phyloP scores from a whole-genome alignment of 306 rosid species.

The Inga leiocalycina region DNA sequence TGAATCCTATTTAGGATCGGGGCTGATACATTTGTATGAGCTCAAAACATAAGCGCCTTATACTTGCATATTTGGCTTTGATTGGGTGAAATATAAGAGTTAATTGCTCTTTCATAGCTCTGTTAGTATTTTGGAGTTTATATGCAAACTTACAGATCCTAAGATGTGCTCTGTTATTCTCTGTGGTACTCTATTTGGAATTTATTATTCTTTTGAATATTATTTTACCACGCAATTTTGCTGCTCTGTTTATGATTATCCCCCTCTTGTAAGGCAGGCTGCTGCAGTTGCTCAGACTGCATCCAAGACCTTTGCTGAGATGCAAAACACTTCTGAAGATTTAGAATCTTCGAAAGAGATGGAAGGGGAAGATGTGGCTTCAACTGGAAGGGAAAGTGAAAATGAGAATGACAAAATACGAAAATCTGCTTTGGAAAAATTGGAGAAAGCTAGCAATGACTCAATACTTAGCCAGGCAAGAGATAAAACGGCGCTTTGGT shows the following conservation, averaged over 20 bases:
- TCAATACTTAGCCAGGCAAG: conserved; percentile 90
- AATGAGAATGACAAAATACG: conserved; percentile 56
- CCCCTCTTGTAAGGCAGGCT: conserved; percentile 61
- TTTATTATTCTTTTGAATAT: conserved; percentile 5
- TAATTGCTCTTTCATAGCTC: not conserved
- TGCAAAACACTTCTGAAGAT: conserved; percentile 56
- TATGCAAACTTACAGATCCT: not conserved
- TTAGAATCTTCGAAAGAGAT: conserved; percentile 60
- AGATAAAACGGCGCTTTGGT: conserved; percentile 1
- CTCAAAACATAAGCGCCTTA: not conserved
- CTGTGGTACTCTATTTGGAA: not conserved
- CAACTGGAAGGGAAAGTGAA: conserved; percentile 49
- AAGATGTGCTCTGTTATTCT: not conserved
- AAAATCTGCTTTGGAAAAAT: conserved; percentile 72
- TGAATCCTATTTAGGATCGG: not conserved
- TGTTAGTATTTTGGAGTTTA: not conserved
- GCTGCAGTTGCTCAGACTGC: conserved; percentile 88
- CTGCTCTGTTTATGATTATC: conserved; percentile 4
- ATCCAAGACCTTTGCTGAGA: conserved; percentile 73
- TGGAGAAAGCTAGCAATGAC: conserved; percentile 95
- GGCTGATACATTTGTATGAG: not conserved
- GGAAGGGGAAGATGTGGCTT: conserved; percentile 54
- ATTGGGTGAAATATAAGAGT: not conserved
- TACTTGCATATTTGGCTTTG: not conserved
- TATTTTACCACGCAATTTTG: not conserved